Conservation (phyloP, 2,329 filamentous ascomycete genomes). For the Macrophomina pseudophaseolina region DNA sequence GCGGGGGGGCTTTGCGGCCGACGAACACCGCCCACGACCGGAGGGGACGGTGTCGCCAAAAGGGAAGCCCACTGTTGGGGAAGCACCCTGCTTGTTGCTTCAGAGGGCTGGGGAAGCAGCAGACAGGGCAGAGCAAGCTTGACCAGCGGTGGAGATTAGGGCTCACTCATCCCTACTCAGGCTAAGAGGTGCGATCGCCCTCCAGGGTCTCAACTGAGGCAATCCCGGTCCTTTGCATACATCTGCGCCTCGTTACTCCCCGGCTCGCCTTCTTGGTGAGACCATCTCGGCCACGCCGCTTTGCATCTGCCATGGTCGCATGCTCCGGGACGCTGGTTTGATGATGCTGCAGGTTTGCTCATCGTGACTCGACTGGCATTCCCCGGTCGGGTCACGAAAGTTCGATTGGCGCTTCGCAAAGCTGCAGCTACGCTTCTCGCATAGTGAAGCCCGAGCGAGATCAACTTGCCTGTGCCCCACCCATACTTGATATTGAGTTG, state of each 20-base stretch:
- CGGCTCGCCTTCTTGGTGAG: background rate
- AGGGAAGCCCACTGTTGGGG: background rate
- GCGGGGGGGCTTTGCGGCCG: background rate
- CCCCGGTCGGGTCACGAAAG: too few species aligned
- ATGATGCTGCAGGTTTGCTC: background rate
- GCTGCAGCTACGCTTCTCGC: too few species aligned
- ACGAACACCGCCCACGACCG: constrained; percentile 1
- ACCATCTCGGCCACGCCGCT: background rate
- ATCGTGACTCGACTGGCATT: background rate
- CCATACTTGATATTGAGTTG: too few species aligned
- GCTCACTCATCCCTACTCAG: background rate
- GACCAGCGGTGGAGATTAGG: constrained; percentile 20
- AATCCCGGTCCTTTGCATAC: background rate
- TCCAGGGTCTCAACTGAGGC: background rate
- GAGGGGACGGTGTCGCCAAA: constrained; percentile 10
- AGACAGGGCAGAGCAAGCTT: background rate
- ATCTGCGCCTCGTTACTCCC: background rate
- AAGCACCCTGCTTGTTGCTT: constrained; percentile 5
- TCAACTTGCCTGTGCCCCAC: too few species aligned
- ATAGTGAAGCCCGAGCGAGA: too few species aligned
- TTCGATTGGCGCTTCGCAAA: too few species aligned
- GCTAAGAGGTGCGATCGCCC: constrained; percentile 6
- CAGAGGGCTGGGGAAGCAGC: background rate
- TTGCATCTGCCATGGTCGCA: background rate
- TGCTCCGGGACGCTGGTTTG: background rate